A percentile compares a stretch with the other conserved stretches of the same genome.
Evolutionary conservation across 495 filamentous ascomycete species (phyloP).

Genomic region (Niebla homalea): DNA sequence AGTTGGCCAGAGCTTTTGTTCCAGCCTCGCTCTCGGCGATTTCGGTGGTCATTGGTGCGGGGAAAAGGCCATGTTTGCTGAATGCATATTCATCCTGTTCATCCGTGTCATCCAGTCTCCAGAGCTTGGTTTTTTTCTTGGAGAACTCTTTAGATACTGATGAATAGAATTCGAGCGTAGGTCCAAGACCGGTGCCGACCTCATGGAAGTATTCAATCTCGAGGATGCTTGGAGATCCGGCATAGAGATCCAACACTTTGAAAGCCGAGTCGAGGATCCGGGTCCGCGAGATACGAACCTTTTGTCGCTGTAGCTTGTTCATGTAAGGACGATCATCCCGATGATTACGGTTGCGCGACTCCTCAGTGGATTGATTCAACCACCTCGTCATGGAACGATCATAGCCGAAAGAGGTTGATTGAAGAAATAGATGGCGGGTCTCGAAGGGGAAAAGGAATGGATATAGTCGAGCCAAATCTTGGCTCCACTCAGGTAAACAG

Average conservation of each 20-base stretch:
- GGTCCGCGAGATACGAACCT: slow-evolving; percentile 85
- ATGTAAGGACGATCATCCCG: slow-evolving; percentile 85
- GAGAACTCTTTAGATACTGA: slow-evolving; percentile 96
- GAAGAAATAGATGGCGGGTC: slow-evolving; percentile 90
- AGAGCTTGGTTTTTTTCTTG: slow-evolving; percentile 90
- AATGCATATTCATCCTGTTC: slow-evolving; percentile 74
- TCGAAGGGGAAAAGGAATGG: slow-evolving; percentile 99
- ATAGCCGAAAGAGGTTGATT: slow-evolving; percentile 97
- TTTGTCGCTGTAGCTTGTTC: slow-evolving; percentile 89
- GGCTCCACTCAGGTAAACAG: slow-evolving; percentile 91
- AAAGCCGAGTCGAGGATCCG: slow-evolving; percentile 92
- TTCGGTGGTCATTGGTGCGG: slow-evolving; percentile 75
- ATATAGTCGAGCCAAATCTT: slow-evolving; percentile 89
- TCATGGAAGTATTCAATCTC: slow-evolving; percentile 99
- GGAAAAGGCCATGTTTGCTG: slow-evolving; percentile 77
- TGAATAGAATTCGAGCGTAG: slow-evolving; percentile 96
- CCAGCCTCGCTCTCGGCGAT: slow-evolving; percentile 62
- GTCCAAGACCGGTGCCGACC: slow-evolving; percentile 90
- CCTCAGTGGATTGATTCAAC: slow-evolving; percentile 80
- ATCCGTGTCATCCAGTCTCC: slow-evolving; percentile 80
- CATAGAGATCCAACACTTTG: slow-evolving; percentile 99
- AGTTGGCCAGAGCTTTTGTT: slow-evolving; percentile 70
- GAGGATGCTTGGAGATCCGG: slow-evolving; percentile 82
- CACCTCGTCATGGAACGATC: slow-evolving; percentile 93
- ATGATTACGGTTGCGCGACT: slow-evolving; percentile 63